phyloP scores from a whole-genome alignment of 176 grass and related monocot genomes.

The Urochloa ruziziensis region DNA sequence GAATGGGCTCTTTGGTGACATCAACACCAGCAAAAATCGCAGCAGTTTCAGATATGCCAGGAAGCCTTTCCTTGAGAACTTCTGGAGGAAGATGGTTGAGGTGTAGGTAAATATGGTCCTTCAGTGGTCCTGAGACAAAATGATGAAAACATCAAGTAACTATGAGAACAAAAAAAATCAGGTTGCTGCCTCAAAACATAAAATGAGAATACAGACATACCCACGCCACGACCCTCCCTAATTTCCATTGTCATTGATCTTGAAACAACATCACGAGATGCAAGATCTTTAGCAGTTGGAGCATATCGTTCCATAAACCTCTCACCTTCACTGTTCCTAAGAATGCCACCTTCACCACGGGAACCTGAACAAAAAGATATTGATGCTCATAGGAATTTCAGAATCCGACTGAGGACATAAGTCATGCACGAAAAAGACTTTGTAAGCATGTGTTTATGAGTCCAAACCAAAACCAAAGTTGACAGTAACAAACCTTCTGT shows the following conservation, averaged over 20 bases:
- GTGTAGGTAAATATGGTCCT: slow-evolving; percentile 89
- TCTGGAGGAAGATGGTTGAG: slow-evolving; percentile 73
- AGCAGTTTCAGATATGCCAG: slow-evolving; percentile 95
- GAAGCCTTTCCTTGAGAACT: slow-evolving; percentile 89
- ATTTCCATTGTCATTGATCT: slow-evolving; percentile 52
- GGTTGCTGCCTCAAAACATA: neutral
- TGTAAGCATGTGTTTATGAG: neutral
- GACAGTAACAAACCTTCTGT: slow-evolving; percentile 60
- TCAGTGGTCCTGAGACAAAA: slow-evolving; percentile 61
- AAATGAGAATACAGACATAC: slow-evolving; percentile 27
- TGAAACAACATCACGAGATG: too few relatives aligned
- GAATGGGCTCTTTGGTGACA: slow-evolving; percentile 96
- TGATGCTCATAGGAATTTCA: neutral
- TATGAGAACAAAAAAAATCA: neutral
- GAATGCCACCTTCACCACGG: slow-evolving; percentile 51
- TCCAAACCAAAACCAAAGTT: neutral
- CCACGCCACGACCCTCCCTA: slow-evolving; percentile 79
- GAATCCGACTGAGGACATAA: neutral
- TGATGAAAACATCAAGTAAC: neutral
- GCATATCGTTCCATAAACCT: too few relatives aligned
- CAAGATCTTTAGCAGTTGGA: too few relatives aligned
- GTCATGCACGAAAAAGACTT: neutral
- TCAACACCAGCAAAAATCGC: slow-evolving; percentile 94
- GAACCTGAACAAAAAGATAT: neutral
- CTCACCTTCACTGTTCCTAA: slow-evolving; percentile 72